Evolutionary conservation across 805 yeast species (phyloP).

Genomic region (Candida loeiensis): DNA sequence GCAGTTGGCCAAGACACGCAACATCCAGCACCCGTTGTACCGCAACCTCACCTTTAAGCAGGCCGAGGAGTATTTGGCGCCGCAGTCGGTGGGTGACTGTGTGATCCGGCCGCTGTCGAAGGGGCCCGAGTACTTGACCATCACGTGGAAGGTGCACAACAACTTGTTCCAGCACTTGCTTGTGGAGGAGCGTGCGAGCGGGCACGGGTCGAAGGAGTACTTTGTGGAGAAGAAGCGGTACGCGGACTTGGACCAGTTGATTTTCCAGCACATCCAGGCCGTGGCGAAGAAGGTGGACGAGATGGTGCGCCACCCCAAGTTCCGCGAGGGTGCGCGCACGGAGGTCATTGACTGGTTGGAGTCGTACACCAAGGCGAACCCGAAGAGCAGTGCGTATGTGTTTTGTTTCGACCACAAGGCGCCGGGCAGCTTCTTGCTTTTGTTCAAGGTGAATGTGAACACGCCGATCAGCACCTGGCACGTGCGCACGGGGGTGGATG

Average conservation of each 20-base stretch:
- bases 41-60: slow-evolving; percentile 77
- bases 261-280: slow-evolving; percentile 81
- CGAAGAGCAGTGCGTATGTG: slow-evolving; percentile 83
- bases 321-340: slow-evolving; percentile 70
- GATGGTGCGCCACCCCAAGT: slow-evolving; percentile 83
- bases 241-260: slow-evolving; percentile 88
- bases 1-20: slow-evolving; percentile 66
- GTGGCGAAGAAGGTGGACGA: slow-evolving; percentile 80
- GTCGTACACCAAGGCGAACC: slow-evolving; percentile 86
- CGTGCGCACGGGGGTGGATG: slow-evolving; percentile 85
- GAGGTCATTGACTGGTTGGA: slow-evolving; percentile 87
- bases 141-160: slow-evolving; percentile 95
- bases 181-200: slow-evolving; percentile 70
- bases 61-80: slow-evolving; percentile 91
- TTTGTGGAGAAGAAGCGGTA: slow-evolving; percentile 69
- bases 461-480: slow-evolving; percentile 80
- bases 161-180: slow-evolving; percentile 89
- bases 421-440: slow-evolving; percentile 90
- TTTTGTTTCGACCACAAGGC: slow-evolving; percentile 85
- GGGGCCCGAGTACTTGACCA: slow-evolving; percentile 83
- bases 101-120: slow-evolving; percentile 93
- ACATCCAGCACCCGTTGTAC: slow-evolving; percentile 88
- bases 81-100: slow-evolving; percentile 84
- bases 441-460: slow-evolving; percentile 75
- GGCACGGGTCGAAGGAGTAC: slow-evolving; percentile 40